These are phyloP conservation scores for Collybiopsis confluens DNA, from an alignment of 768 basidiomycete genomes.

Conservation along the genomic window DNA sequence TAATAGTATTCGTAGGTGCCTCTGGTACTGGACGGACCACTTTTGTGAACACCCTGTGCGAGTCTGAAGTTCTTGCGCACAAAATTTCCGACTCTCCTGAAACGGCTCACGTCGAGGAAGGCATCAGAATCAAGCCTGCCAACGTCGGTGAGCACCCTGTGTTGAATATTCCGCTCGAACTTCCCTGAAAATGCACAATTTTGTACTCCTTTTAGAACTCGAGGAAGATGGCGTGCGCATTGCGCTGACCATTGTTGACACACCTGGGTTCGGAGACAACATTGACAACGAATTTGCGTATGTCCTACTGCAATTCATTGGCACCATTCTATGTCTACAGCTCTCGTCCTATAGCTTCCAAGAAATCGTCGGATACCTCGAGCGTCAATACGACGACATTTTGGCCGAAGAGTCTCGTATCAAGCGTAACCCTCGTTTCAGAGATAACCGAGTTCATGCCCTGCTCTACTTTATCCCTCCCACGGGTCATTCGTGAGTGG, in stretches of 20 bases:
- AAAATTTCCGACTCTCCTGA: slow-evolving; percentile 82
- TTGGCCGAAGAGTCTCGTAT: slow-evolving; percentile 98
- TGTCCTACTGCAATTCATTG: slow-evolving; percentile 29
- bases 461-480: slow-evolving; percentile 98
- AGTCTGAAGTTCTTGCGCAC: slow-evolving; percentile 87
- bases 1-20: slow-evolving; percentile 59
- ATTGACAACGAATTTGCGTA: slow-evolving; percentile 99
- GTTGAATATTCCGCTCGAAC: neutral
- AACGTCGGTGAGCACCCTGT: slow-evolving; percentile 71
- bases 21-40: slow-evolving; percentile 97
- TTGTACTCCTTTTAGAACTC: slow-evolving; percentile 55
- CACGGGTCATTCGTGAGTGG: slow-evolving; percentile 89
- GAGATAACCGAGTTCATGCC: slow-evolving; percentile 96
- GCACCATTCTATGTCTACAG: slow-evolving; percentile 3
- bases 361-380: slow-evolving; percentile 94
- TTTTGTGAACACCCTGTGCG: slow-evolving; percentile 99
- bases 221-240: slow-evolving; percentile 99
- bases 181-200: neutral
- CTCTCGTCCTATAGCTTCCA: slow-evolving; percentile 62
- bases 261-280: slow-evolving; percentile 97
- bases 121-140: slow-evolving; percentile 90
- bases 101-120: slow-evolving; percentile 90
- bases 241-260: slow-evolving; percentile 96
- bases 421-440: slow-evolving; percentile 98
- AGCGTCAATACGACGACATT: slow-evolving; percentile 98